Evolutionary conservation across 108 stramenopile genomes (phyloP).

Genomic region (Chaetoceros muelleri): DNA sequence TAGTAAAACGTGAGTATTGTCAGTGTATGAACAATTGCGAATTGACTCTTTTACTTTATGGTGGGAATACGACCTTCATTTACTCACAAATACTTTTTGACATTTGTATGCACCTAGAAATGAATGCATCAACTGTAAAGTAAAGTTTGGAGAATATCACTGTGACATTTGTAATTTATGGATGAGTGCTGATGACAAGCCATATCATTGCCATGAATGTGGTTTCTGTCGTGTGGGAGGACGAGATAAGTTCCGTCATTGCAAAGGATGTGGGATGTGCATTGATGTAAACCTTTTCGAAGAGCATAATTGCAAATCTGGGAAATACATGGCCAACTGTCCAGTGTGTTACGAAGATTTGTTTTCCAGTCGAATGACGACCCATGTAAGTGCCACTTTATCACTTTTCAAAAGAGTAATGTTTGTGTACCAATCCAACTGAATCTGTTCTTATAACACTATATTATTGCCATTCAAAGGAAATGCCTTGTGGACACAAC

Average conservation of each 20-base stretch:
- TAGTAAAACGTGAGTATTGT: constrained; percentile 56
- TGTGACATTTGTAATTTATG: constrained; percentile 80
- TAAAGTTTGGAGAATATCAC: constrained; percentile 75
- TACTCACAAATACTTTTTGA: constrained; percentile 5
- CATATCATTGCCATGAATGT: constrained; percentile 76
- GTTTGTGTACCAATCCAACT: background rate
- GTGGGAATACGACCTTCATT: background rate
- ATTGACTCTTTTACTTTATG: constrained; percentile 1
- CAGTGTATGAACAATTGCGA: background rate
- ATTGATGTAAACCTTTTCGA: constrained; percentile 66
- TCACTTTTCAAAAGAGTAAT: background rate
- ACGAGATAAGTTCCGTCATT: constrained; percentile 74
- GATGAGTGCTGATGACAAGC: constrained; percentile 79
- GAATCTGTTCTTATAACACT: background rate
- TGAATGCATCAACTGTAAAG: constrained; percentile 67
- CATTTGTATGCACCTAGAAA: constrained; percentile 25
- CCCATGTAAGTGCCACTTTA: background rate
- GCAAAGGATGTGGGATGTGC: constrained; percentile 84
- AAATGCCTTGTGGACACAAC: constrained; percentile 83
- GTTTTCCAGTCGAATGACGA: constrained; percentile 40
- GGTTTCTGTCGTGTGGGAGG: constrained; percentile 87
- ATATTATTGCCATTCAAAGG: no score
- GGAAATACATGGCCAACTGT: constrained; percentile 84
- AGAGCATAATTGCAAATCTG: constrained; percentile 73
- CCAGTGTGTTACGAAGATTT: constrained; percentile 84